These are phyloP conservation scores for Silene latifolia DNA, from an alignment of 148 eudicot genomes.

Conservation along the genomic window DNA sequence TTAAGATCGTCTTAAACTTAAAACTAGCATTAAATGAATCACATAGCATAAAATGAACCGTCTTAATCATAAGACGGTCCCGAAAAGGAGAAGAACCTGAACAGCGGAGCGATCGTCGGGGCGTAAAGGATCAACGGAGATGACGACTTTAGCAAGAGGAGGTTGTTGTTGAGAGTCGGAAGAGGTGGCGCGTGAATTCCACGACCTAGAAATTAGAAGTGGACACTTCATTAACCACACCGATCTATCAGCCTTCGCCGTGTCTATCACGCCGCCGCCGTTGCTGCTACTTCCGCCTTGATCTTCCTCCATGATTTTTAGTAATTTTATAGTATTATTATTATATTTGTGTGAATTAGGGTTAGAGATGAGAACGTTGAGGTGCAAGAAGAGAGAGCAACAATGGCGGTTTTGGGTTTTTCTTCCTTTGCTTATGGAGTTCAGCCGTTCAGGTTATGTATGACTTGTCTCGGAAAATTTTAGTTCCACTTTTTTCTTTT, in stretches of 20 bases:
- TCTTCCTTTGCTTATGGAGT: too few species aligned
- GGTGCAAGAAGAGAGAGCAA: background rate
- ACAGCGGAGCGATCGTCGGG: constrained; percentile 46
- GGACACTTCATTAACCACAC: constrained; percentile 98
- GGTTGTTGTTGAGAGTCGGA: constrained; percentile 34
- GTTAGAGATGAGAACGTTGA: too few species aligned
- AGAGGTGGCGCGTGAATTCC: constrained; percentile 58
- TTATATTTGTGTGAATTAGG: too few species aligned
- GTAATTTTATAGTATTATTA: background rate
- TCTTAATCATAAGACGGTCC: too few species aligned
- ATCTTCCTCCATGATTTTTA: constrained; percentile 57
- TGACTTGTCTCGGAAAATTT: too few species aligned
- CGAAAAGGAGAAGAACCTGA: constrained; percentile 8
- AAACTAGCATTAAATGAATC: too few species aligned
- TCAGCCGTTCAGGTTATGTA: too few species aligned
- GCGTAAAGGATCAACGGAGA: constrained; percentile 77
- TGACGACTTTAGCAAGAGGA: constrained; percentile 66
- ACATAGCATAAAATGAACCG: too few species aligned
- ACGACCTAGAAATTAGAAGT: constrained; percentile 60
- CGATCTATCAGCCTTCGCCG: constrained; percentile 54
- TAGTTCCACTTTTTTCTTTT: background rate
- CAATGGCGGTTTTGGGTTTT: background rate
- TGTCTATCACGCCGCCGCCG: constrained; percentile 36
- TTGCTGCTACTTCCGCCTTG: constrained; percentile 26
- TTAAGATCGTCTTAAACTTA: too few species aligned